A percentile compares a stretch with the other conserved stretches of the same genome.
Evolutionary conservation across 2,329 filamentous ascomycete genomes (phyloP).

Genomic region (Neonectria faginata): DNA sequence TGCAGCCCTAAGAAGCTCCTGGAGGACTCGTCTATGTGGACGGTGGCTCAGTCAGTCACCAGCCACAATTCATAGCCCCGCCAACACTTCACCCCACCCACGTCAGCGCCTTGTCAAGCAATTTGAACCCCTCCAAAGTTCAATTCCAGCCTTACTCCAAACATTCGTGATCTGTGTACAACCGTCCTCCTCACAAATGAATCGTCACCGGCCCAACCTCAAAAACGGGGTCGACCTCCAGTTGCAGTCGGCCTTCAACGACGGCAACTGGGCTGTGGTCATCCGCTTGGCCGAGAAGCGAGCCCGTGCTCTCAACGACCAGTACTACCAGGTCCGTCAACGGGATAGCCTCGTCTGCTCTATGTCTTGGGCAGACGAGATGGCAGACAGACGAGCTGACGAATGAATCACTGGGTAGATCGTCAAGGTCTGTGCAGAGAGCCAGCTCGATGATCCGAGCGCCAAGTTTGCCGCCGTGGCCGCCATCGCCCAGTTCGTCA

Average conservation of each 20-base stretch:
- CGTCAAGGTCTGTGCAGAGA: slow-evolving; percentile 63
- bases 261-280: slow-evolving; percentile 65
- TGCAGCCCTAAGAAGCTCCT: too few species aligned
- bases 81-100: slow-evolving; percentile 26
- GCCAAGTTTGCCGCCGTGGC: slow-evolving; percentile 59
- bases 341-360: neutral
- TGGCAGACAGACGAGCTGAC: slow-evolving; percentile 22
- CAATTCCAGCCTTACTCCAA: slow-evolving; percentile 20
- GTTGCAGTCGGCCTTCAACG: slow-evolving; percentile 66
- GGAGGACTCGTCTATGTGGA: too few species aligned
- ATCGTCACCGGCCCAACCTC: slow-evolving; percentile 53
- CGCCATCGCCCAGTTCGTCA: slow-evolving; percentile 59
- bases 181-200: slow-evolving; percentile 45
- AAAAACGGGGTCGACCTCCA: slow-evolving; percentile 65
- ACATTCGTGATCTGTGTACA: slow-evolving; percentile 30
- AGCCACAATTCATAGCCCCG: slow-evolving; percentile 24
- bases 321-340: slow-evolving; percentile 65
- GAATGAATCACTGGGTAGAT: slow-evolving; percentile 48
- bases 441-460: slow-evolving; percentile 61
- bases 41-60: slow-evolving; percentile 27
- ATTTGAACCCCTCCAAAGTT: slow-evolving; percentile 31
- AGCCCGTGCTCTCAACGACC: slow-evolving; percentile 61
- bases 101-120: neutral
- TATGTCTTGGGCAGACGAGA: too few species aligned
- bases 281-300: slow-evolving; percentile 65